Percentiles rank a stretch among this genome's conserved stretches.
Evolutionary conservation across 2,329 filamentous ascomycete genomes (phyloP).

Genomic region (Ophiostoma sp.): DNA sequence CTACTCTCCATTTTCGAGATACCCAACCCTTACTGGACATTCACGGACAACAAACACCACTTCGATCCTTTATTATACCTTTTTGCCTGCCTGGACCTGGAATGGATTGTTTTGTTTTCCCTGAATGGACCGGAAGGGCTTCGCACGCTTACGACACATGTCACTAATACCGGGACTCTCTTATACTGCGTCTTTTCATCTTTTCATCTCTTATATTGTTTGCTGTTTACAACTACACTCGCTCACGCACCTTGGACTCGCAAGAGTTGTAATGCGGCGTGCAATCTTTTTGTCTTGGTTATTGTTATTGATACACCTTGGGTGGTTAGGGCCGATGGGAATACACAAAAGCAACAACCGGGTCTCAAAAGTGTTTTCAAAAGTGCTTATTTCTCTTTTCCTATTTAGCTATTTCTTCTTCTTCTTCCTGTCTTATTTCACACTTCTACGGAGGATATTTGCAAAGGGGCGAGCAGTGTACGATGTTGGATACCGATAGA

Average conservation of each 20-base stretch:
- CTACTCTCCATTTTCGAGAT: conserved; percentile 8
- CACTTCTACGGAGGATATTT: conserved; percentile 15
- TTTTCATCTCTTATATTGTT: background rate
- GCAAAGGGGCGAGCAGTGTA: conserved; percentile 14
- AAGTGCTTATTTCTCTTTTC: background rate
- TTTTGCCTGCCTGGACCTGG: background rate
- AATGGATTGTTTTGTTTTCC: background rate
- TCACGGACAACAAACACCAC: background rate
- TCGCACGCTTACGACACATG: conserved; percentile 10
- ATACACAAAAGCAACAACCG: conserved; percentile 18
- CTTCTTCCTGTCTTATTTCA: background rate
- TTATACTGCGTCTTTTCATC: background rate
- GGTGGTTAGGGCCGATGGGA: conserved; percentile 16
- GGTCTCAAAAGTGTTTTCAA: conserved; percentile 13
- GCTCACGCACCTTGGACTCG: conserved; percentile 10
- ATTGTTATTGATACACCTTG: conserved; percentile 15
- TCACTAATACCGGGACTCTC: conserved; percentile 12
- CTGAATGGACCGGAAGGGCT: conserved; percentile 10
- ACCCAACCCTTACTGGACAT: conserved; percentile 6
- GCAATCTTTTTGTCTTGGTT: background rate
- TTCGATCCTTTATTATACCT: background rate
- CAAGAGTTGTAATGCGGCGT: conserved; percentile 12
- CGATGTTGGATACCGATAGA: conserved; percentile 16
- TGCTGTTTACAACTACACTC: conserved; percentile 13
- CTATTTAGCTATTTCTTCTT: background rate